Evolutionary conservation across 1,139 yeast genomes (phyloP), one percentile per base, ranked within the genome.

Genomic region (Suhomyces kunorum): DNA sequence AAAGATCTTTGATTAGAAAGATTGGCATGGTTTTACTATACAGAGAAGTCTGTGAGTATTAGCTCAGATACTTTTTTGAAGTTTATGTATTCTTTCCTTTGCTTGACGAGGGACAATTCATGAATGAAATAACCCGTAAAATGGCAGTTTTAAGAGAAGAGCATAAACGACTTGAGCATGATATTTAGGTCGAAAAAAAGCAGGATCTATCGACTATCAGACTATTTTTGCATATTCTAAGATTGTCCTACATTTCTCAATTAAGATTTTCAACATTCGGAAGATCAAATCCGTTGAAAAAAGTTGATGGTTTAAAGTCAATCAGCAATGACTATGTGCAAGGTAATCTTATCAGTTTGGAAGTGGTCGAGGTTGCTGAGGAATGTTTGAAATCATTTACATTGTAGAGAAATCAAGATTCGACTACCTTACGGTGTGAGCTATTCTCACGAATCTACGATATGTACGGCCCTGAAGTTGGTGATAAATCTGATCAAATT

Each of bases 401-500:
- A 9, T 42, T 30, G 29, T 39, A 40, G 28, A 39, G 28, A 27
- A 47, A 36, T 34, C 53, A 39, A 36, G 47, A 49, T n/a, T 20
- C 57, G 9, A 36, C 37, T 6, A 53, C 49, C 3, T 45, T 55
- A 12, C 62, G 57, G 32, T 54, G 56, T 14, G 47, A 49, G 3
- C 33, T 54, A 8, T 42, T 59, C 34, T 40, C 53, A 14, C 54
- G 66, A 23, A 44, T 59, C 2, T 64, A 64, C 41, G 56, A 54
- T 13, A 48, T 48, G 7, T 53, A 53, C 33, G 60, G 66, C 1
- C 70, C 67, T 5, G 72, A 68, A 38, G 59, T 55, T 24, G 64
- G 66, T 12, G 66, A 60, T 33, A 37, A 36, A 15, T 20, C 34
- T 6, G 51, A 47, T 23, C 44, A 42, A n/a, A 36, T 44, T 12